A percentile compares a stretch with the other conserved stretches of the same genome.
These are phyloP conservation scores for Eucalyptus pauciflora DNA, from an alignment of 345 rosid genomes.

Conservation along the genomic window DNA sequence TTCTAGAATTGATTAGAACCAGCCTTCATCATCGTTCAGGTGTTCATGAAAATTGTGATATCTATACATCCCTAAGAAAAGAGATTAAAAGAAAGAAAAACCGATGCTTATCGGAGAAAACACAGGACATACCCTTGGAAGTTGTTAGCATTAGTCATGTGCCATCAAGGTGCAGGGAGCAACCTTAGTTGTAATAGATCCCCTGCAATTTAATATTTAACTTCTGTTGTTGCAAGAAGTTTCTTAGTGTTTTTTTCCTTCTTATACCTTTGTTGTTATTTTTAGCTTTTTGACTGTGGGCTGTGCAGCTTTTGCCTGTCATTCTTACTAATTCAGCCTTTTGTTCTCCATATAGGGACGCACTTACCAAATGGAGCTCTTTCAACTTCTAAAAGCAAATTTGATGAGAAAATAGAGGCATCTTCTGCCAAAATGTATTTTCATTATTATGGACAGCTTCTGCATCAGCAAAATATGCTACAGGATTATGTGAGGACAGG, in stretches of 20 bases:
- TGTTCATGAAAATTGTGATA: not conserved
- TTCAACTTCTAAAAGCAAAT: constrained; percentile 54
- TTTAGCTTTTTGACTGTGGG: not conserved
- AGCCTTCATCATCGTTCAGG: not conserved
- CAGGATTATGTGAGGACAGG: constrained; percentile 99
- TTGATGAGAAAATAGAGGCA: constrained; percentile 78
- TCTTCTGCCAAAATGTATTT: constrained; percentile 98
- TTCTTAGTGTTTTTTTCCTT: not conserved
- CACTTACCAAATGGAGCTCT: constrained; percentile 42
- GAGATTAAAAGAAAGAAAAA: not conserved
- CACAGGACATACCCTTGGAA: not conserved
- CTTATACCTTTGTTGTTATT: not conserved
- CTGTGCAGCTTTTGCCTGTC: not conserved
- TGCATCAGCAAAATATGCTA: constrained; percentile 97
- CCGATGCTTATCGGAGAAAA: not conserved
- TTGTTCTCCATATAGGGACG: constrained; percentile 16
- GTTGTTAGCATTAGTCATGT: not conserved
- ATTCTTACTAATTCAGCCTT: not conserved
- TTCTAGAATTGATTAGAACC: not conserved
- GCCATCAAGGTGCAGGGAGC: not conserved
- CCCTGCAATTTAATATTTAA: not conserved
- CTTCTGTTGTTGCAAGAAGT: not conserved
- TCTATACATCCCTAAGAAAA: not conserved
- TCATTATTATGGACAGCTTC: constrained; percentile 92
- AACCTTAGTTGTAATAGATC: not conserved